Conservation (phyloP, 2,329 filamentous ascomycete genomes). For the Capronia americana region DNA sequence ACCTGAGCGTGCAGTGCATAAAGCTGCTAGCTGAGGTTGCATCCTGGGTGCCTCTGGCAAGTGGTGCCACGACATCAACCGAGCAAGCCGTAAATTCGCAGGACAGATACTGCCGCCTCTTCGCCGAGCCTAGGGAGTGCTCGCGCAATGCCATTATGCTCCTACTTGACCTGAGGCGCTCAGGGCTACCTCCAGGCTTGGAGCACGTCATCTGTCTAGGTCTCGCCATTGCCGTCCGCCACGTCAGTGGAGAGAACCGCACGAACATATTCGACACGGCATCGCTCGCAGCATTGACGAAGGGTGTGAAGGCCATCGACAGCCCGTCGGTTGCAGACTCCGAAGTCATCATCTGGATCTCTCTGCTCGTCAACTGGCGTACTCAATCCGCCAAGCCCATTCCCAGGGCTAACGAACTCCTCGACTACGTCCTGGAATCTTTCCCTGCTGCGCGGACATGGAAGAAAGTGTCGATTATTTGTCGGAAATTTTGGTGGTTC, state of each 20-base stretch:
- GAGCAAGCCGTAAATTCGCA: slow-evolving; percentile 4
- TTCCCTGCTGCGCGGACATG: slow-evolving; percentile 29
- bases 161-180: slow-evolving; percentile 25
- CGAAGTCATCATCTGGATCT: slow-evolving; percentile 32
- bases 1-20: slow-evolving; percentile 32
- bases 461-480: slow-evolving; percentile 27
- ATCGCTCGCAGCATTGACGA: slow-evolving; percentile 20
- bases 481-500: slow-evolving; percentile 35
- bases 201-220: slow-evolving; percentile 30
- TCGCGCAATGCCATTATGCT: slow-evolving; percentile 26
- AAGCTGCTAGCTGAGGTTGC: slow-evolving; percentile 26
- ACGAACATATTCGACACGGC: slow-evolving; percentile 32
- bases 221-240: slow-evolving; percentile 27
- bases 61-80: not conserved
- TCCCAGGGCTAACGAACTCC: slow-evolving; percentile 20
- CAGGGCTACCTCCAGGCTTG: slow-evolving; percentile 21
- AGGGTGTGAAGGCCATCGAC: slow-evolving; percentile 28
- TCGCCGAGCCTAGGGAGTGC: slow-evolving; percentile 31
- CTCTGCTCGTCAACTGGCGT: slow-evolving; percentile 30
- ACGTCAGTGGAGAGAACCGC: slow-evolving; percentile 32
- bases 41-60: slow-evolving; percentile 22
- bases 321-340: slow-evolving; percentile 22
- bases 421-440: slow-evolving; percentile 28
- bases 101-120: slow-evolving; percentile 28
- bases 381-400: slow-evolving; percentile 25